Conservation (phyloP, 2,329 filamentous ascomycete species). For the Penicillium sp. region DNA sequence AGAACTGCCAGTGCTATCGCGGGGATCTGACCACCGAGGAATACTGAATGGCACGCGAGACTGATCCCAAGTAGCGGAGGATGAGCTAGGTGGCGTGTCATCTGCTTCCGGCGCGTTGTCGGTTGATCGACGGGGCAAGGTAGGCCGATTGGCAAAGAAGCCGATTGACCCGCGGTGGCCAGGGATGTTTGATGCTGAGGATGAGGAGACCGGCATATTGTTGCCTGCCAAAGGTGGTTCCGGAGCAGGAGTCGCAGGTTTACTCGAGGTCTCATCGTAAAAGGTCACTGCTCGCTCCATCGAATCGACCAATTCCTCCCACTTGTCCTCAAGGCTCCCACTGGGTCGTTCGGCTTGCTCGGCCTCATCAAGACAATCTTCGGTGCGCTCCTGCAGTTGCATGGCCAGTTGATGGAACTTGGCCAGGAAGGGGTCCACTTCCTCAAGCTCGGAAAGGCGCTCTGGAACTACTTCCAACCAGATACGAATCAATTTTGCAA, state of each 20-base stretch:
- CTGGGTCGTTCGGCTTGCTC: slow-evolving; percentile 55
- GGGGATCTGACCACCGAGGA: slow-evolving; percentile 46
- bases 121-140: slow-evolving; percentile 45
- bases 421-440: slow-evolving; percentile 43
- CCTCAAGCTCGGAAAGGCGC: slow-evolving; percentile 44
- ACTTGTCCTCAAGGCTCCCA: slow-evolving; percentile 51
- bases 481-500: slow-evolving; percentile 75
- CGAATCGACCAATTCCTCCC: slow-evolving; percentile 54
- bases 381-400: slow-evolving; percentile 48
- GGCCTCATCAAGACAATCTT: slow-evolving; percentile 51
- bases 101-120: slow-evolving; percentile 47
- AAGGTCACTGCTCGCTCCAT: slow-evolving; percentile 50
- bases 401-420: slow-evolving; percentile 51
- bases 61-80: slow-evolving; percentile 49
- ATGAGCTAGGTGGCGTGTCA: slow-evolving; percentile 51
- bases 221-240: slow-evolving; percentile 29
- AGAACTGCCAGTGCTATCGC: slow-evolving; percentile 49
- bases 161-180: slow-evolving; percentile 48
- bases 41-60: slow-evolving; percentile 46
- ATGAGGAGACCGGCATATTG: slow-evolving; percentile 32
- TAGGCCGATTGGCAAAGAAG: slow-evolving; percentile 44
- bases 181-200: slow-evolving; percentile 24
- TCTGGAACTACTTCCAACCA: slow-evolving; percentile 50
- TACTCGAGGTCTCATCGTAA: slow-evolving; percentile 46
- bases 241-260: slow-evolving; percentile 42